Conservation (phyloP, 495 filamentous ascomycete genomes). For the Pyronema omphalodes region DNA sequence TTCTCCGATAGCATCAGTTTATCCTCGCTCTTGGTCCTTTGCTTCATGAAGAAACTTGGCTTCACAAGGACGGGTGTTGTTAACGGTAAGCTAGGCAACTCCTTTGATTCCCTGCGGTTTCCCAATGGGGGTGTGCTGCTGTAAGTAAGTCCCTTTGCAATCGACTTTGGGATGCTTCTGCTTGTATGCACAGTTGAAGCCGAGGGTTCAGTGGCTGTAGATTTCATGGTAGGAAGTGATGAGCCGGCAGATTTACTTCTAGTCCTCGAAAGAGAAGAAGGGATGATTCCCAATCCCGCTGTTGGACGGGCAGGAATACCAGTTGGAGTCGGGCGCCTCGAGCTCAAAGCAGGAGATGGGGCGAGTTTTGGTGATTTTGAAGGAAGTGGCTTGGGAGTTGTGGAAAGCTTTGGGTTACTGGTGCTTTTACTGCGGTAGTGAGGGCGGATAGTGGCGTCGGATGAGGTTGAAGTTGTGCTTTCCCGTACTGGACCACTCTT, state of each 20-base stretch:
- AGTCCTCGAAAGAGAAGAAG: conserved; percentile 14
- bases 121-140: conserved; percentile 8
- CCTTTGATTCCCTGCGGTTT: conserved; percentile 5
- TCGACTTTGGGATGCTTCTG: conserved; percentile 12
- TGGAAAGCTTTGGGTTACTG: conserved; percentile 2
- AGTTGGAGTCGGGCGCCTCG: too few species aligned
- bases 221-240: background rate
- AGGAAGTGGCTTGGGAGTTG: conserved; percentile 8
- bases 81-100: conserved; percentile 4
- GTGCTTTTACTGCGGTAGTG: conserved; percentile 7
- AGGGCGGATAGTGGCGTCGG: conserved; percentile 1
- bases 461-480: conserved; percentile 6
- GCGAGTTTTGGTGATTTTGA: conserved; percentile 13
- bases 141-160: conserved; percentile 12
- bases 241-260: conserved; percentile 16
- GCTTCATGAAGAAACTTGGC: conserved; percentile 16
- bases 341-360: conserved; percentile 7
- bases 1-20: conserved; percentile 35
- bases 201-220: background rate
- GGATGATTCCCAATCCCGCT: too few species aligned
- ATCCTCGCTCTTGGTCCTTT: conserved; percentile 19
- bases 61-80: conserved; percentile 17
- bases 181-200: background rate
- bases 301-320: too few species aligned
- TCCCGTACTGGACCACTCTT: conserved; percentile 8